Evolutionary conservation across 768 basidiomycete species (phyloP), one percentile per base, ranked within the genome.

Genomic region (Wakefieldia striispora): DNA sequence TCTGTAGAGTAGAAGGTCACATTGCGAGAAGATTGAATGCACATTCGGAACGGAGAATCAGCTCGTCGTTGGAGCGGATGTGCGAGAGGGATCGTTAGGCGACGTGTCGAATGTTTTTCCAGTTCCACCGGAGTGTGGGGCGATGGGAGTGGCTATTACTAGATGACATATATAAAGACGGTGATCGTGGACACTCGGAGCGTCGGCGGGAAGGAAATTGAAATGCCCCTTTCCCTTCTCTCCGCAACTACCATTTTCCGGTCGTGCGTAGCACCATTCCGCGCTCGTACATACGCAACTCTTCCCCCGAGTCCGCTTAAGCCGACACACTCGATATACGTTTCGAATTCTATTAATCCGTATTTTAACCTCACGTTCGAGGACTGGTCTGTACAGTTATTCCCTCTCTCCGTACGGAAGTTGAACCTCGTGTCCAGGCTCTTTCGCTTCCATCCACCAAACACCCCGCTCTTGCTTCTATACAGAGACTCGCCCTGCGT

Each of bases 401-500:
- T 48, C 34, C 47, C 19, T 45, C 29, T 47, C 74, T 70, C 70
- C 57, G 72, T n/a, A 5, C n/a, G 11, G 11, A 19, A 19, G n/a
- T 20, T 46, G 35, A 61, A 20, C 13, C 21, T 64, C 10, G 63
- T 66, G 37, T 60, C 4, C 51, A 88, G 87, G 83, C 70, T 89
- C n/a, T 92, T 97, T 64, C 82, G 91, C 59, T 81, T 90, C 59
- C 82, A 87, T 40, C 72, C 80, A 3, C 75, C 76, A 6, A 71
- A 82, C 4, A 70, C 77, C 33, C 91, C 93, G 1, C 74, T 95
- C 36, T 76, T 99, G 17, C 77, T 97, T 40, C 69, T 99, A 47
- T 99, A 97, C 66, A 82, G 91, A 26, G 89, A 97, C 63, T 66
- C 71, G 0, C 91, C 93, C 3, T 94, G 93, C 60, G 91, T 98